Evolutionary conservation across 2,329 filamentous ascomycete species (phyloP).

Genomic region (Coniosporium tulheliwenetii): DNA sequence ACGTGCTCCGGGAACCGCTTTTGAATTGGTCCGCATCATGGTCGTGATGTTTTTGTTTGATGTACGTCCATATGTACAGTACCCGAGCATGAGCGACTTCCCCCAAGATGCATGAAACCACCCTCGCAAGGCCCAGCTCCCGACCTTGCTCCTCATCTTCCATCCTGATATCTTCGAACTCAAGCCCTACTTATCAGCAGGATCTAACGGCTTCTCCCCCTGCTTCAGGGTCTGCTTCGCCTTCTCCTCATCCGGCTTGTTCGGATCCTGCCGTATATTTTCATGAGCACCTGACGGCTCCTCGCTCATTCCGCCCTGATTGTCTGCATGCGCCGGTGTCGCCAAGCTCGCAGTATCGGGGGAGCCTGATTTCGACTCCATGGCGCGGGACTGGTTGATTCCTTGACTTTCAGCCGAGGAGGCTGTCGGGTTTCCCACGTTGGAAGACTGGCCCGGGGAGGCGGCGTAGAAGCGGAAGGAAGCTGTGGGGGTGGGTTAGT

Average conservation of each 20-base stretch:
- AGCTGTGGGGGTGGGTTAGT: neutral
- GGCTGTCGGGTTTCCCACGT: neutral
- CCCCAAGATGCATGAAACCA: too few species aligned
- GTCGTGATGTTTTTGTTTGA: too few species aligned
- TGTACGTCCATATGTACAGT: too few species aligned
- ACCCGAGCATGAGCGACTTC: too few species aligned
- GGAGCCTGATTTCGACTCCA: neutral
- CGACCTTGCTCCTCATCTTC: neutral
- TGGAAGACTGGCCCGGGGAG: neutral
- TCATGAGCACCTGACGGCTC: neutral
- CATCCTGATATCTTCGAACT: neutral
- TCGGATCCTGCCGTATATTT: slow-evolving; percentile 3
- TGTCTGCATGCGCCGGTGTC: neutral
- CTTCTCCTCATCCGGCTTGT: slow-evolving; percentile 8
- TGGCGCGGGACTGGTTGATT: neutral
- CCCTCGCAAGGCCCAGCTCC: too few species aligned
- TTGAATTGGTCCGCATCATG: too few species aligned
- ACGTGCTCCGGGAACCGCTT: too few species aligned
- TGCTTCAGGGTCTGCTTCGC: slow-evolving; percentile 7
- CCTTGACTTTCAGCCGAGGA: neutral
- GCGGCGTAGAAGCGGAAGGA: neutral
- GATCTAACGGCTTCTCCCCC: slow-evolving; percentile 8
- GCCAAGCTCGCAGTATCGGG: neutral
- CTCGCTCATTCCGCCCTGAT: neutral
- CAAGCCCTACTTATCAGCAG: slow-evolving; percentile 6